Evolutionary conservation across 164 flowering plant species (phyloP), one percentile per base, ranked within the genome.

Genomic region (Chimonanthus praecox): DNA sequence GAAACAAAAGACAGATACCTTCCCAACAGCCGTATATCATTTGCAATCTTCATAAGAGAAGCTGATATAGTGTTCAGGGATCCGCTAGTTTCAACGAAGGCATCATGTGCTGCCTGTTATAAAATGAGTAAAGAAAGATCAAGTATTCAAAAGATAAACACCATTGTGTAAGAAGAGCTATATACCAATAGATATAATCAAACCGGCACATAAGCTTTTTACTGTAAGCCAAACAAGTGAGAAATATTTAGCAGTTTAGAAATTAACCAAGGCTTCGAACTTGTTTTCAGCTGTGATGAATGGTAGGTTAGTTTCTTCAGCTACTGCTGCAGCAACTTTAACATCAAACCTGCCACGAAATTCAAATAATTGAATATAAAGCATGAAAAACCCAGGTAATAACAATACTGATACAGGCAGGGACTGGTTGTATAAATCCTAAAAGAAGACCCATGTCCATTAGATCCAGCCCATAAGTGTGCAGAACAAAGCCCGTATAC

Each of bases 21-120:
- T 84, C 99, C 99, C 67, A 94, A 76, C 20, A 95, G 74, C 44
- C 99, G 94, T 69, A 95, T 86, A 73, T 95, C 99, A 90, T 95
- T 95, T 33, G 87, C 97, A 80, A 95, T 84, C 84, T 95, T 93
- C 98, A 92, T 93, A 13, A 95, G 87, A 68, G 99, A 96, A 77
- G 85, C 75, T 74, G 97, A 90, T 72, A 94, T 76, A 13, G 99
- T 96, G 82, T 96, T 95, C 61, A 96, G 82, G 69, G 97, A 83
- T 80, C 99, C 99, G 80, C 99, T 96, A 33, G 95, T 85, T 87
- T 96, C 98, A 76, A 94, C 97, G 84, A 90, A 94, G 65, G 99
- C 97, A 83, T 96, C 99, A 88, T 94, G 99, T 62, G 99, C 98
- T 78, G 98, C 97, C 99, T 96, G 77, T 73, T 16, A 63, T 50